A percentile compares a stretch with the other conserved stretches of the same genome.
Conservation (phyloP, 2,329 filamentous ascomycete genomes). For the Nannizzia gypsea region DNA sequence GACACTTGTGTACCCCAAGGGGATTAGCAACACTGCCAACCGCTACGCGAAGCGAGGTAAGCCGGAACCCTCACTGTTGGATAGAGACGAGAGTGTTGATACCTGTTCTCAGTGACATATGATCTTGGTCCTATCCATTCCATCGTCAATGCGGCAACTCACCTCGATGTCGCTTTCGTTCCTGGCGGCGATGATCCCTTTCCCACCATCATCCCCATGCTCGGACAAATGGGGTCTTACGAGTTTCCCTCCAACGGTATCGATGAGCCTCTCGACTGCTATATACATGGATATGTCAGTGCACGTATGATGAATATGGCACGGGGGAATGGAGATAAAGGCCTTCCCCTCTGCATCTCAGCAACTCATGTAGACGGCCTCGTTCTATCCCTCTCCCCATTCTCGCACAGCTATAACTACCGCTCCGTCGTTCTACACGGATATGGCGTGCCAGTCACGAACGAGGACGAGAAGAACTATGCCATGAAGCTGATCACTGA, state of each 20-base stretch:
- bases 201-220: constrained; percentile 71
- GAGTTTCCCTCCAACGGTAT: constrained; percentile 46
- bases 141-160: constrained; percentile 60
- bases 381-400: constrained; percentile 66
- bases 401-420: constrained; percentile 78
- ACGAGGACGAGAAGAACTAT: constrained; percentile 59
- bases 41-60: constrained; percentile 54
- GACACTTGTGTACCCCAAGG: constrained; percentile 48
- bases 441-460: constrained; percentile 54
- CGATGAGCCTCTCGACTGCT: constrained; percentile 58
- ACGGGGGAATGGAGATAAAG: constrained; percentile 33
- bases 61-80: not conserved
- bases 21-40: constrained; percentile 53
- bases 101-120: constrained; percentile 48
- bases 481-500: constrained; percentile 72
- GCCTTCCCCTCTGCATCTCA: constrained; percentile 59
- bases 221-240: constrained; percentile 69
- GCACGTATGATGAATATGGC: constrained; percentile 62
- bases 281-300: constrained; percentile 76
- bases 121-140: constrained; percentile 59
- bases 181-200: constrained; percentile 52
- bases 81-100: constrained; percentile 9
- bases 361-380: constrained; percentile 68
- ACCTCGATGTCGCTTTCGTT: constrained; percentile 72
- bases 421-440: constrained; percentile 70